Evolutionary conservation across 1,139 yeast genomes (phyloP).

Genomic region (Insectozyma bohioensis): DNA sequence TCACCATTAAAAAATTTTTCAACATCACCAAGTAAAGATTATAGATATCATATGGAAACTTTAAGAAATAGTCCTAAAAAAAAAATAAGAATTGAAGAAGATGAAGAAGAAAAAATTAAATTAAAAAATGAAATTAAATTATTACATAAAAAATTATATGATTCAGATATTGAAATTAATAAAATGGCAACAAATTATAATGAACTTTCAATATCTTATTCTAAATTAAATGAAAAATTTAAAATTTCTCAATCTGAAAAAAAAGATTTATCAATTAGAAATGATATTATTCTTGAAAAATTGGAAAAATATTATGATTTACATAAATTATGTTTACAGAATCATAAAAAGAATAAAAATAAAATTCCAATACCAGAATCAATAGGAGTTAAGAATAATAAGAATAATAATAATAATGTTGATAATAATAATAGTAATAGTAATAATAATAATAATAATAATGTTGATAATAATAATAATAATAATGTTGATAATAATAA

Average conservation of each 20-base stretch:
- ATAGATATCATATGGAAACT: slow-evolving; percentile 4
- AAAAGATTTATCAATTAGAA: neutral
- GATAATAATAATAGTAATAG: too few relatives aligned
- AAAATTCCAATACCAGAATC: too few relatives aligned
- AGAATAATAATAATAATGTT: too few relatives aligned
- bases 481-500: neutral
- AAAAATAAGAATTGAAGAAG: slow-evolving; percentile 1
- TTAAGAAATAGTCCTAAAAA: slow-evolving; percentile 1
- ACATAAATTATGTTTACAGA: too few relatives aligned
- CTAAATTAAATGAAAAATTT: neutral
- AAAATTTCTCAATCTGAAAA: slow-evolving; percentile 1
- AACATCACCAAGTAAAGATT: slow-evolving; percentile 8
- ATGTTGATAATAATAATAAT: neutral
- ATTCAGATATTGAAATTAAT: neutral
- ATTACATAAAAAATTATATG: neutral
- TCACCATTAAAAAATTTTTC: neutral
- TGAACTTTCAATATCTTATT: too few relatives aligned
- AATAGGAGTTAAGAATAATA: too few relatives aligned
- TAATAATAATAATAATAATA: too few relatives aligned
- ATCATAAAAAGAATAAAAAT: too few relatives aligned
- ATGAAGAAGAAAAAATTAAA: neutral
- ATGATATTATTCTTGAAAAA: too few relatives aligned
- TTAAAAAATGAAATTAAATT: neutral
- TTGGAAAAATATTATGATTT: too few relatives aligned
- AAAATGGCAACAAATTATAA: too few relatives aligned